These are phyloP conservation scores for Axilococcus clingmanii DNA, from an alignment of 139 green algal species.

Conservation along the genomic window DNA sequence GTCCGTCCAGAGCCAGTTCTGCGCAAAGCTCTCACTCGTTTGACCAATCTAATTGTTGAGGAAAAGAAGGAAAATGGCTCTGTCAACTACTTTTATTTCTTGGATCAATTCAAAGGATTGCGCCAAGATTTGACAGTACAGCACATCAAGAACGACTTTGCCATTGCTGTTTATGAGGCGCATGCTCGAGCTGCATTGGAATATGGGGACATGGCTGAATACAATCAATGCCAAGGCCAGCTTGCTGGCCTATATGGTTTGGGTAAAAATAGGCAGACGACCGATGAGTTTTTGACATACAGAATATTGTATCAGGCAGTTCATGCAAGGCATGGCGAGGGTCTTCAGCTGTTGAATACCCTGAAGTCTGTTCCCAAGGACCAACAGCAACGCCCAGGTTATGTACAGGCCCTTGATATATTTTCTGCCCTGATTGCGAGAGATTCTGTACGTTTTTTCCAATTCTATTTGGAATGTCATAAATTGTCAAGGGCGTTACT, in stretches of 20 bases:
- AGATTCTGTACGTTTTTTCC: slow-evolving; percentile 54
- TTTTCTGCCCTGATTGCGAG: slow-evolving; percentile 21
- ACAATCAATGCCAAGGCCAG: slow-evolving; percentile 85
- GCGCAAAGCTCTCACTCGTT: slow-evolving; percentile 32
- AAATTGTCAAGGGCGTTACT: slow-evolving; percentile 59
- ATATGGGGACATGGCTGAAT: slow-evolving; percentile 79
- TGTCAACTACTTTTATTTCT: slow-evolving; percentile 58
- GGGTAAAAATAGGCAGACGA: slow-evolving; percentile 27
- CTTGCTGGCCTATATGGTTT: slow-evolving; percentile 42
- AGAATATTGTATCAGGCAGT: slow-evolving; percentile 58
- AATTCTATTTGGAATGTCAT: slow-evolving; percentile 53
- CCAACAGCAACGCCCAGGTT: slow-evolving; percentile 13
- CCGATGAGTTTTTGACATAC: slow-evolving; percentile 50
- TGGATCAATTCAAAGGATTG: slow-evolving; percentile 88
- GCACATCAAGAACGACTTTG: slow-evolving; percentile 37
- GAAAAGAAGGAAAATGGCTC: too few species aligned
- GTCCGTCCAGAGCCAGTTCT: slow-evolving; percentile 67
- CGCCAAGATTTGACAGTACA: slow-evolving; percentile 84
- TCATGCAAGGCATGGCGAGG: slow-evolving; percentile 39
- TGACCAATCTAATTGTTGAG: slow-evolving; percentile 41
- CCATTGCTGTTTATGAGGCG: slow-evolving; percentile 63
- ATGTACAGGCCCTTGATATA: slow-evolving; percentile 37
- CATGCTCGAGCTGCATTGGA: slow-evolving; percentile 67
- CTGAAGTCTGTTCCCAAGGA: slow-evolving; percentile 23
- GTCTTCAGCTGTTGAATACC: slow-evolving; percentile 44